Base-by-base conservation (phyloP, 2,329 filamentous ascomycete genomes). In the Helicocarpus griseus region DNA sequence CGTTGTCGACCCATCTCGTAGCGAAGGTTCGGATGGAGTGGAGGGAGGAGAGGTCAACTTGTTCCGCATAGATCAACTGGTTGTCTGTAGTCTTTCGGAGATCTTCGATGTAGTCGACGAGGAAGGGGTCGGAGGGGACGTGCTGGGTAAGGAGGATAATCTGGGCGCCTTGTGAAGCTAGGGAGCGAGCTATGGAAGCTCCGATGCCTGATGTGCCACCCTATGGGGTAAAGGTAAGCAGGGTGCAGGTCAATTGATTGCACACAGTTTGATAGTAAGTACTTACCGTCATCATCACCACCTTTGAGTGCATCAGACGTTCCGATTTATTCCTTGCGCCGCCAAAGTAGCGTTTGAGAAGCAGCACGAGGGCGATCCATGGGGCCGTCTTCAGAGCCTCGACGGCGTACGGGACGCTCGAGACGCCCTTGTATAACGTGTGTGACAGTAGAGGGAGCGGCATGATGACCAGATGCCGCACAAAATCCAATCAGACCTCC, bases 1-100 rank as follows among this genome's bases (percentile, higher is more conserved):
- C 81, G 67, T 96, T 97, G 68, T 98, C 91, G 58, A 98, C 89
- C 91, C 94, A 98, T 73, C 89, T 91, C 0, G 93, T 98, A 11
- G 93, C 93, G 66, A 98, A 98, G 56, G 84, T 78, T 36, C 93
- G 86, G 60, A 98, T 85, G 67, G 87, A 94, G 67, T 95, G 82
- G n/a, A 98, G 75, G 14, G 86, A 91, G 11, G 85, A 73, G 26
- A 98, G 80, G 64, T 98, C 89, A 60, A 95, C 89, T 70, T 95
- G 87, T 69, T 98, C 93, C 54, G 93, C 89, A 62, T 95, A 97
- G 60, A 98, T 88, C 63, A 98, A 77, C 53, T 90, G 77, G 70
- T 97, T 97, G 29, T 80, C 78, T 6, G 89, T 88, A 50, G 78
- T 75, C 26, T 78, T 74, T 51, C 94, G 85, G 39, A 98, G 70